These are phyloP conservation scores for Cladophialophora chaetospira DNA, from an alignment of 2,329 filamentous ascomycete genomes.

Conservation along the genomic window DNA sequence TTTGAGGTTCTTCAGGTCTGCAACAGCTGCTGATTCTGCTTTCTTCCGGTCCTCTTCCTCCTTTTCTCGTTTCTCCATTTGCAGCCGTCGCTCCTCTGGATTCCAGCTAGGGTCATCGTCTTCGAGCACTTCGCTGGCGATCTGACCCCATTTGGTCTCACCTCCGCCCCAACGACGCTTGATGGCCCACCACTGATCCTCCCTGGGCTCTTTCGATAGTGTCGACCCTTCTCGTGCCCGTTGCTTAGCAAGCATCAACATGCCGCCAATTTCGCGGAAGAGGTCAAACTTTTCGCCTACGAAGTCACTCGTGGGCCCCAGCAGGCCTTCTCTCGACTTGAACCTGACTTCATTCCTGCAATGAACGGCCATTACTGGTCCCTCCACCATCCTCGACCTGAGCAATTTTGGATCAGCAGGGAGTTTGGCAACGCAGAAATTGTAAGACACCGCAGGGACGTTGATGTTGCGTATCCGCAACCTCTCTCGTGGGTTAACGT, in stretches of 20 bases:
- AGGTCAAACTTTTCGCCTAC: conserved; percentile 53
- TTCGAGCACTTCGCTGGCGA: conserved; percentile 31
- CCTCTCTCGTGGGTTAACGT: conserved; percentile 45
- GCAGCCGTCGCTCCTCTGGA: conserved; percentile 37
- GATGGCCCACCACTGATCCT: conserved; percentile 63
- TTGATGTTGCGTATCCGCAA: conserved; percentile 48
- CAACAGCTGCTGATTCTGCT: conserved; percentile 14
- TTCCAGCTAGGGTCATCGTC: conserved; percentile 36
- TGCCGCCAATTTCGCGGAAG: conserved; percentile 59
- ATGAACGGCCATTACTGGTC: conserved; percentile 59
- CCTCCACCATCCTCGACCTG: conserved; percentile 58
- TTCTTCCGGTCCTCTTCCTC: conserved; percentile 26
- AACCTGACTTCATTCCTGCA: conserved; percentile 59
- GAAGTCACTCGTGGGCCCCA: conserved; percentile 23
- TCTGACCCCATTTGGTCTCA: conserved; percentile 39
- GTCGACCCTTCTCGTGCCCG: conserved; percentile 56
- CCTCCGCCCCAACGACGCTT: conserved; percentile 59
- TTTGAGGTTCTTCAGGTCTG: conserved; percentile 25
- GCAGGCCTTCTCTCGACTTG: conserved; percentile 36
- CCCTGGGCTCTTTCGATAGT: conserved; percentile 52
- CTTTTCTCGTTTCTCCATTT: conserved; percentile 29
- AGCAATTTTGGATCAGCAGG: conserved; percentile 56
- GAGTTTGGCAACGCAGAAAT: conserved; percentile 55
- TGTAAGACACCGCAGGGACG: conserved; percentile 59
- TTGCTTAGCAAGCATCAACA: conserved; percentile 63